Evolutionary conservation across 2,329 filamentous ascomycete genomes (phyloP), one percentile per base, ranked within the genome.

Genomic region (Akanthomyces muscarius): DNA sequence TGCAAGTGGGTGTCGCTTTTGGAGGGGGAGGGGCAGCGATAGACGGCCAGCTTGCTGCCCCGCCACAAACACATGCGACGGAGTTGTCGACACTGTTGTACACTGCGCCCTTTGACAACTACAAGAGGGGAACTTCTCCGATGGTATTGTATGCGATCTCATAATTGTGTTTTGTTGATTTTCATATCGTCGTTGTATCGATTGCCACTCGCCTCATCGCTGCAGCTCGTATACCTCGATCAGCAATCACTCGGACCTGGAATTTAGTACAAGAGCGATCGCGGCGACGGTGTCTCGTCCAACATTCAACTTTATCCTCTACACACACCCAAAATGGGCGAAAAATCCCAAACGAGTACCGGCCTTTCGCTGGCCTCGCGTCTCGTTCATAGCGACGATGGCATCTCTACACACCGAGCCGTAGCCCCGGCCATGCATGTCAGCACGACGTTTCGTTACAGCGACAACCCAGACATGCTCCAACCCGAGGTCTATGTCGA

Each of bases 401-500:
- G 81, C 69, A 83, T 95, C 70, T 91, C 91, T 75, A 77, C 81
- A 41, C 85, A 90, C 68, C 82, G 86, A 57, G 92, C 95, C 72
- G 89, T 98, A 62, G 92, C 94, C 14, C 94, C 95, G 64, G 87
- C 94, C 4, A 82, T 98, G 71, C 94, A 98, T 74, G 86, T 96
- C 66, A 92, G 92, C 65, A 97, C 94, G 14, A 98, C 92, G 18
- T 98, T 92, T 76, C 87, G 91, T 68, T 98, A 97, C 75, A 80
- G 82, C 33, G 76, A 80, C 60, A 83, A 97, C 72, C 90, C 92
- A 2, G 82, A 87, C 6, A 74, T 86, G 33, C 83, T 97, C 64
- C 72, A 28, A 54, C 62, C 41, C 41, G 80, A 78, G 78, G 72
- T 73, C 18, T 84, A 89, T 64, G 68, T 75, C 33, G 84, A 85